Evolutionary conservation across 768 basidiomycete genomes (phyloP).

Genomic region (Pulveroboletus sp.): DNA sequence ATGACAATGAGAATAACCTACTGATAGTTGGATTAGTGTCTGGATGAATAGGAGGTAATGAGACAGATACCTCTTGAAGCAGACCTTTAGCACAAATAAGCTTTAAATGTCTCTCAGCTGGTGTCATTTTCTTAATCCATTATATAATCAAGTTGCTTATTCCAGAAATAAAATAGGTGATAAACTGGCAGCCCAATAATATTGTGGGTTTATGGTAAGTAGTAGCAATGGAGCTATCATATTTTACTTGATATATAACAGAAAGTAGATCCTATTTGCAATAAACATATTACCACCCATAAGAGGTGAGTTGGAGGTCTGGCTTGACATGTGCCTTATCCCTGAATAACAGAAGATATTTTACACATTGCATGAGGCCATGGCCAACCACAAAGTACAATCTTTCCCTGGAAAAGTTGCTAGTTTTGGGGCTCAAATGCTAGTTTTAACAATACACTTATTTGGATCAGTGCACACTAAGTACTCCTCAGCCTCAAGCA

Average conservation of each 20-base stretch:
- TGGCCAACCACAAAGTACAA: constrained; percentile 85
- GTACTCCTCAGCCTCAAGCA: constrained; percentile 84
- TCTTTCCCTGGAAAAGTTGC: constrained; percentile 49
- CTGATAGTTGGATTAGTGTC: background rate
- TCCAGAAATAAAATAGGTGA: constrained; percentile 57
- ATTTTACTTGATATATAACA: constrained; percentile 71
- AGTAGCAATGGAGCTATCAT: constrained; percentile 66
- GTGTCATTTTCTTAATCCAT: constrained; percentile 71
- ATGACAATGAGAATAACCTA: constrained; percentile 84
- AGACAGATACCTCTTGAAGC: constrained; percentile 47
- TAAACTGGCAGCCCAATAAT: constrained; percentile 60
- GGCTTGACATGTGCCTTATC: constrained; percentile 55
- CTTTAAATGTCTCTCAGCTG: constrained; percentile 84
- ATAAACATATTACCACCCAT: no score
- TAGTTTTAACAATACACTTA: constrained; percentile 19
- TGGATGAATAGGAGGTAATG: background rate
- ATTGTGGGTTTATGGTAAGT: constrained; percentile 73
- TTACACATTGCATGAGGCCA: constrained; percentile 84
- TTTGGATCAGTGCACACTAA: constrained; percentile 43
- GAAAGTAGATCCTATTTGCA: constrained; percentile 64
- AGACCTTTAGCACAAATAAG: constrained; percentile 86
- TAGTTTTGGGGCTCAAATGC: background rate
- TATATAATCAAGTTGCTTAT: constrained; percentile 49
- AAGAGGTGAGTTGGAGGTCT: no score
- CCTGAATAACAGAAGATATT: constrained; percentile 91